phyloP scores from a whole-genome alignment of 768 basidiomycete genomes.

The Gyrodon lividus region DNA sequence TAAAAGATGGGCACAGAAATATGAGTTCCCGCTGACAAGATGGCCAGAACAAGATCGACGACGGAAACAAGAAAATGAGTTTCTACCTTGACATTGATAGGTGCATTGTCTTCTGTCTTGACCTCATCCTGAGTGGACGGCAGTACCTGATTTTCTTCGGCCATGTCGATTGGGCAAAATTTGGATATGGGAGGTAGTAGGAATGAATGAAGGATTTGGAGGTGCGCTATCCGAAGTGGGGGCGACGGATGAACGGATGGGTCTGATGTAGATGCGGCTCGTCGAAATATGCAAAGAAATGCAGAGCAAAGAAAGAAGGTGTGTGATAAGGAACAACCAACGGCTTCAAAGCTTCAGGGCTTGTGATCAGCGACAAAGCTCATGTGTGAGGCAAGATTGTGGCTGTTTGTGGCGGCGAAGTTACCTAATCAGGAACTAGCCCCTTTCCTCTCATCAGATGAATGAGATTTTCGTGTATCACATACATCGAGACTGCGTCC shows the following conservation, averaged over 20 bases:
- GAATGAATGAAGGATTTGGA: neutral
- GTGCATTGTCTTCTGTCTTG: conserved; percentile 56
- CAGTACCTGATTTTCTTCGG: conserved; percentile 47
- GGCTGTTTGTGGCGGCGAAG: conserved; percentile 2
- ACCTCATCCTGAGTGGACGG: conserved; percentile 39
- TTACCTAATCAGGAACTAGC: conserved; percentile 1
- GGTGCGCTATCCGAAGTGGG: neutral
- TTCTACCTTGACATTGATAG: conserved; percentile 79
- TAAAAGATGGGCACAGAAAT: too few species aligned
- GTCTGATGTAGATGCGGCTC: too few species aligned
- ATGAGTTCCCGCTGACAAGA: too few species aligned
- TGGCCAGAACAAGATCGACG: conserved; percentile 3
- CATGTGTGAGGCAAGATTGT: conserved; percentile 1
- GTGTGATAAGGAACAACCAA: too few species aligned
- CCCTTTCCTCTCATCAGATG: neutral
- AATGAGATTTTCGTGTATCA: neutral
- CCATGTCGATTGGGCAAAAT: conserved; percentile 38
- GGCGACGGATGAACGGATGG: neutral
- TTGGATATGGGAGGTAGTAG: neutral
- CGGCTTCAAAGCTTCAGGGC: neutral
- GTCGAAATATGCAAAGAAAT: neutral
- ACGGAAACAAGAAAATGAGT: neutral
- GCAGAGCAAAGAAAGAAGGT: neutral
- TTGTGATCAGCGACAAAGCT: neutral
- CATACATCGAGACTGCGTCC: neutral